phyloP scores from a whole-genome alignment of 805 yeast genomes.

The Ogataea salicorniae region DNA sequence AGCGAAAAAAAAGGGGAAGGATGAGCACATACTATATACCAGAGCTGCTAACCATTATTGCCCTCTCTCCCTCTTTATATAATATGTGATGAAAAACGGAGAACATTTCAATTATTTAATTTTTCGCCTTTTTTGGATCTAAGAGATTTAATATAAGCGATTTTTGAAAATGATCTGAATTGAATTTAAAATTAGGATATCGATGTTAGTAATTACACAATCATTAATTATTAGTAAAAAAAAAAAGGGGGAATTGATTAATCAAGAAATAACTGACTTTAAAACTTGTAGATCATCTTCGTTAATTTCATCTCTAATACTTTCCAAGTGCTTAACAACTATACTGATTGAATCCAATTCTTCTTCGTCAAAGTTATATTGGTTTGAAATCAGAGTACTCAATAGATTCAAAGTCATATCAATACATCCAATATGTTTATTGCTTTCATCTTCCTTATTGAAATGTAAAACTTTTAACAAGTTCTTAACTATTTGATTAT shows the following conservation, averaged over 20 bases:
- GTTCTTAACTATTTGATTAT: slow-evolving; percentile 30
- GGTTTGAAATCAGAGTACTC: slow-evolving; percentile 38
- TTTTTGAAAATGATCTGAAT: slow-evolving; percentile 31
- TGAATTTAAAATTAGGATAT: background rate
- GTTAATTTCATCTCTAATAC: slow-evolving; percentile 44
- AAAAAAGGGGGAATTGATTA: background rate
- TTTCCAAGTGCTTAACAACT: slow-evolving; percentile 36
- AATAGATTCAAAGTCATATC: slow-evolving; percentile 55
- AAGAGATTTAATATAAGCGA: slow-evolving; percentile 29
- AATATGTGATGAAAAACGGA: no score
- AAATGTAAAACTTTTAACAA: slow-evolving; percentile 28
- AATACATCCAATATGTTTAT: slow-evolving; percentile 42
- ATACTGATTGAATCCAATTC: slow-evolving; percentile 36
- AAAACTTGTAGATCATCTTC: slow-evolving; percentile 49
- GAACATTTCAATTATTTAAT: no score
- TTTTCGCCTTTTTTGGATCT: slow-evolving; percentile 6
- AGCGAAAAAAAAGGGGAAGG: background rate
- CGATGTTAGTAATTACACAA: slow-evolving; percentile 1
- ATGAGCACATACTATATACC: background rate
- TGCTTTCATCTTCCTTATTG: slow-evolving; percentile 27
- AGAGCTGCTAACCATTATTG: no score
- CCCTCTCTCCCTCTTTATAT: no score
- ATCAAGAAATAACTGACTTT: slow-evolving; percentile 35
- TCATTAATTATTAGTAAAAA: background rate
- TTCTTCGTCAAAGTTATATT: slow-evolving; percentile 39